Base-by-base conservation (phyloP, 495 filamentous ascomycete species). In the Emericellopsis terricola region DNA sequence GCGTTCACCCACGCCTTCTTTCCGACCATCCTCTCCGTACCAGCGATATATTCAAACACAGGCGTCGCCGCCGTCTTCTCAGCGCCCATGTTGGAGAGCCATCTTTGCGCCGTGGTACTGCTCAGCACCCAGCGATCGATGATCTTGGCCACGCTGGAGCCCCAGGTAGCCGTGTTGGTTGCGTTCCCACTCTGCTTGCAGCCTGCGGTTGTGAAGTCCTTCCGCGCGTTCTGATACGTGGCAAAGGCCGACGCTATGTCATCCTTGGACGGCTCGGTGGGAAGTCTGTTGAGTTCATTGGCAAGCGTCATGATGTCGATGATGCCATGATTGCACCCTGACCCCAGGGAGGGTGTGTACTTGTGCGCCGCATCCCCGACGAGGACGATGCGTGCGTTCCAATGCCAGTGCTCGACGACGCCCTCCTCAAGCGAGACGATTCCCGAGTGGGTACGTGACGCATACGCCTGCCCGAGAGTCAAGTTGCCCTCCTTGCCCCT, bases 281-380 rank as follows among this genome's bases (percentile, higher is more conserved):
- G 15, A 5, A 3, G 5, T 4, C 14, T 31, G n/a, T n/a, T 3
- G 14, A 31, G 29, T 18, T 34, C 35, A 40, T 68, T 70, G 9
- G 49, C 50, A 0, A 70, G 46, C 0, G 45, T 50, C 3, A 58
- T 61, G 10, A 57, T 53, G 20, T 52, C 57, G 43, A 55, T 49
- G 0, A 66, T 50, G 5, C 56, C 59, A 15, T 41, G 42, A 34
- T 62, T 65, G 20, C 49, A 59, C 0, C 62, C 60, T 2, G 47
- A 40, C 1, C 59, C 61, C 1, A 48, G 38, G 26, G 51, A 56
- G 0, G 56, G 55, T 9, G 56, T 38, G 19, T 59, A 40, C 41
- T 64, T 64, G 35, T 60, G 59, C 16, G 54, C 44, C 7, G 59
- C 46, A 31, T 65, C 62, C 7, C 62, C 60, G 2, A 59, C 39